phyloP scores from a whole-genome alignment of 1,284 basidiomycete genomes.

The Ceratobasidium sp. region DNA sequence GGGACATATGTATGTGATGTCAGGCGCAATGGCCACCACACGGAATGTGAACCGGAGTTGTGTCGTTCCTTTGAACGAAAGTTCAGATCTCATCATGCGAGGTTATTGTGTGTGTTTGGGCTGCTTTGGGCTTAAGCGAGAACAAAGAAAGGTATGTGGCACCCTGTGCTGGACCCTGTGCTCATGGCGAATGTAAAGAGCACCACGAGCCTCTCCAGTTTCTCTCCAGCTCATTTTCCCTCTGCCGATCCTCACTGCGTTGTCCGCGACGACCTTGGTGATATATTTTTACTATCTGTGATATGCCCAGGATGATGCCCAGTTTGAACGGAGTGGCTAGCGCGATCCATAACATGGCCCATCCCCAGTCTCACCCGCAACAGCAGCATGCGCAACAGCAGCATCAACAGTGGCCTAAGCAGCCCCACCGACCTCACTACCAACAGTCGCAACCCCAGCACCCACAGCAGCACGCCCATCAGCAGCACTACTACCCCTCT shows the following conservation, averaged over 20 bases:
- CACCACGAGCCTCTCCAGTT: not conserved
- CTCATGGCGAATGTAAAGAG: slow-evolving; percentile 8
- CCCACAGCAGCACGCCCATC: slow-evolving; percentile 19
- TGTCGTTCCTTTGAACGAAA: no score
- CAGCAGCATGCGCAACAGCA: slow-evolving; percentile 14
- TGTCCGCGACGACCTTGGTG: not conserved
- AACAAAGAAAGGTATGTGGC: slow-evolving; percentile 14
- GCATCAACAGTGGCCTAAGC: slow-evolving; percentile 22
- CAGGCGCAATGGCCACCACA: no score
- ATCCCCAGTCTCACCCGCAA: slow-evolving; percentile 1
- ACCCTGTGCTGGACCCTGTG: slow-evolving; percentile 16
- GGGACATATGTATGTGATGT: no score
- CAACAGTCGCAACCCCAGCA: slow-evolving; percentile 3
- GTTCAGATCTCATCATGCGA: not conserved
- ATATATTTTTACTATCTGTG: no score
- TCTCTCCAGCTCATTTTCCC: not conserved
- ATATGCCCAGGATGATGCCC: slow-evolving; percentile 29
- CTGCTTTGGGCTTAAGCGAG: not conserved
- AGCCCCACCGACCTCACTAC: slow-evolving; percentile 25
- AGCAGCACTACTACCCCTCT: slow-evolving; percentile 33
- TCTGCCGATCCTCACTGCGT: no score
- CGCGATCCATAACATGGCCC: slow-evolving; percentile 10
- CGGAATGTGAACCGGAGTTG: no score
- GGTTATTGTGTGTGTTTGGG: slow-evolving; percentile 1
- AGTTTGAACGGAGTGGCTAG: slow-evolving; percentile 25